Evolutionary conservation across 192 early-diverging fungal genomes (phyloP), one percentile per base, ranked within the genome.

Genomic region (Nowakowskiella sp.): DNA sequence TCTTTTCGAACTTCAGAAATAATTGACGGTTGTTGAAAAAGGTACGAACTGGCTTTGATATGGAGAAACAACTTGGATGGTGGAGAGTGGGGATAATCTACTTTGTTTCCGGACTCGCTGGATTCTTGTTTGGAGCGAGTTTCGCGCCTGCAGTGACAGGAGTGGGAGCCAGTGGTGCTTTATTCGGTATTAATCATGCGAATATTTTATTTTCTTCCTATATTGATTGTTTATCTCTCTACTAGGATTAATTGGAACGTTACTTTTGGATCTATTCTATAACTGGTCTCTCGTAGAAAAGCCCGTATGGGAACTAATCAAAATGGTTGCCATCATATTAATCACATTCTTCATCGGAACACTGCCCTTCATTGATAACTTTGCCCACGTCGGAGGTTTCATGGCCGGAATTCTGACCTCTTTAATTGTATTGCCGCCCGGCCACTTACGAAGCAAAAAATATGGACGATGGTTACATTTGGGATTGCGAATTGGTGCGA

Each of bases 331-430:
- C 16, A 67, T 77, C 39, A 84, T 84, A 24, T 1, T 81, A 1
- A 32, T 89, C 27, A 82, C 84, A 2, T 73, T 92, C 48, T 67
- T 74, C 6, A 57, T 91, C 16, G 90, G 90, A 0, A 70, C 84
- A 30, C 61, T 92, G 3, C 88, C 89, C 1, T 78, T 68, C 61
- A 57, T 89, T 21, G 90, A 92, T 64, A 92, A 92, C 62, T 87
- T 87, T 64, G 87, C 90, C 10, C 90, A 92, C 72, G 70, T 90
- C 36, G 90, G 87, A 31, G 85, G 87, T 2, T 88, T 85, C 57
- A 57, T 83, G 29, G 64, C 62, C 42, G 87, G 85, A 0, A 56
- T 87, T 30, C 39, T 86, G 21, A 64, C 83, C 6, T 82, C 85
- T 9, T 59, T 85, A 3, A 58, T 88, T 28, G 82, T 89, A 44